Evolutionary conservation across 2,329 filamentous ascomycete genomes (phyloP).

Genomic region (Diplocarpon rosae): DNA sequence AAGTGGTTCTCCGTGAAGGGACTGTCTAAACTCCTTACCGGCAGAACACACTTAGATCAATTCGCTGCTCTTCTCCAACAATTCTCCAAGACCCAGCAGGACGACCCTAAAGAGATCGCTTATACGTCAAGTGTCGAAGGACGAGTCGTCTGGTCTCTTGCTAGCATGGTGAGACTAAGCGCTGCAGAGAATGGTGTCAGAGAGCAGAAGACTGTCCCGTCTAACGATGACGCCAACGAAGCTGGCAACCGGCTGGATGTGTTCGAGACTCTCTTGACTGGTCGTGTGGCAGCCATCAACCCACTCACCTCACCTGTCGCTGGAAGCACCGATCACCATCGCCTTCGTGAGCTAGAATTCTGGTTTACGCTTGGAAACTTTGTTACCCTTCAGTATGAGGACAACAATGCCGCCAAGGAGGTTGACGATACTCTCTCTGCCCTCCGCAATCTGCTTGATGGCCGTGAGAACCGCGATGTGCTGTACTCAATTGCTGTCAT

Average conservation of each 20-base stretch:
- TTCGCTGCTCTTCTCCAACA: slow-evolving; percentile 54
- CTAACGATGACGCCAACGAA: slow-evolving; percentile 49
- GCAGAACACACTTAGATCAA: slow-evolving; percentile 51
- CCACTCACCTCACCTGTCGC: slow-evolving; percentile 42
- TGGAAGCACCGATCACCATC: slow-evolving; percentile 40
- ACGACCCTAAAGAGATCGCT: slow-evolving; percentile 41
- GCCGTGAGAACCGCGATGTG: slow-evolving; percentile 78
- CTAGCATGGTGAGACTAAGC: slow-evolving; percentile 31
- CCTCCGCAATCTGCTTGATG: slow-evolving; percentile 62
- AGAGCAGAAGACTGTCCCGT: slow-evolving; percentile 32
- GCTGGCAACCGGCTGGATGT: slow-evolving; percentile 62
- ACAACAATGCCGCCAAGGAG: slow-evolving; percentile 41
- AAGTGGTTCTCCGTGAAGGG: slow-evolving; percentile 60
- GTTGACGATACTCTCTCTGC: slow-evolving; percentile 55
- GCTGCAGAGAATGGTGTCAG: slow-evolving; percentile 26
- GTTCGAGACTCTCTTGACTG: slow-evolving; percentile 66
- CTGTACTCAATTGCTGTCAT: slow-evolving; percentile 81
- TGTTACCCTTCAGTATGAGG: slow-evolving; percentile 52
- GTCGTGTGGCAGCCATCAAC: slow-evolving; percentile 51
- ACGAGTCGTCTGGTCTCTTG: slow-evolving; percentile 48
- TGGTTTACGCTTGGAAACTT: slow-evolving; percentile 72
- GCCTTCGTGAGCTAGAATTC: slow-evolving; percentile 60
- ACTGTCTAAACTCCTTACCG: slow-evolving; percentile 33
- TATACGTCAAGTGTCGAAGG: slow-evolving; percentile 45
- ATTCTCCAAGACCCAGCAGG: slow-evolving; percentile 37